These are phyloP conservation scores for Botrytis porri DNA, from an alignment of 2,329 filamentous ascomycete genomes.

Conservation along the genomic window DNA sequence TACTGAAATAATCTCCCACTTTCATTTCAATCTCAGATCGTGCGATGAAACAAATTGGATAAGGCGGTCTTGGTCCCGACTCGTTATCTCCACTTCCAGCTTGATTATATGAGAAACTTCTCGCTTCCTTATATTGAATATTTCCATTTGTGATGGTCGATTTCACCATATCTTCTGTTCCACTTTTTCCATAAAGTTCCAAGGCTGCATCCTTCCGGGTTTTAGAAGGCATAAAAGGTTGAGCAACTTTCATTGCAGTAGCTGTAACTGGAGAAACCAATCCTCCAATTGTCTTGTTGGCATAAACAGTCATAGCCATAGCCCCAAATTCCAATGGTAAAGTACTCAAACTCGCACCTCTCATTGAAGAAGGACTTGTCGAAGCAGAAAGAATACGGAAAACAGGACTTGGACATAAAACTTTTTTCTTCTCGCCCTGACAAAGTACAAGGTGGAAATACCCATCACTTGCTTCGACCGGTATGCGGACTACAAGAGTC, in stretches of 20 bases:
- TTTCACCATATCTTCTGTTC: conserved; percentile 26
- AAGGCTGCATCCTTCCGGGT: conserved; percentile 38
- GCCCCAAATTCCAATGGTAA: conserved; percentile 65
- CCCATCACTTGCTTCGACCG: conserved; percentile 60
- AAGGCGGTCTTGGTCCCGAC: conserved; percentile 51
- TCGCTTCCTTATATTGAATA: conserved; percentile 39
- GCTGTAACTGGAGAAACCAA: conserved; percentile 44
- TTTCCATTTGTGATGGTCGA: conserved; percentile 40
- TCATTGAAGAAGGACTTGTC: conserved; percentile 56
- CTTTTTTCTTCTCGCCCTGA: conserved; percentile 51
- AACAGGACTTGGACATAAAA: conserved; percentile 63
- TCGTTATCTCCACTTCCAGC: conserved; percentile 42
- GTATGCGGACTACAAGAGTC: conserved; percentile 63
- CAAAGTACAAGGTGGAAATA: conserved; percentile 68
- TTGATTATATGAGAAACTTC: conserved; percentile 40
- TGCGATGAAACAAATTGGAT: conserved; percentile 52
- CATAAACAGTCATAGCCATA: conserved; percentile 48
- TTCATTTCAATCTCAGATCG: conserved; percentile 44
- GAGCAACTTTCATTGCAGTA: conserved; percentile 45
- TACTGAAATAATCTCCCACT: conserved; percentile 41
- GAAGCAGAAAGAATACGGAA: conserved; percentile 68
- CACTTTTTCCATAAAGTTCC: conserved; percentile 38
- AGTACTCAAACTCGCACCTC: conserved; percentile 62
- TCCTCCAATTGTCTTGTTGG: conserved; percentile 43
- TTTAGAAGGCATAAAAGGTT: conserved; percentile 35